These are phyloP conservation scores for Pyrenochaeta sp. DNA, from an alignment of 2,329 filamentous ascomycete species.

Conservation along the genomic window DNA sequence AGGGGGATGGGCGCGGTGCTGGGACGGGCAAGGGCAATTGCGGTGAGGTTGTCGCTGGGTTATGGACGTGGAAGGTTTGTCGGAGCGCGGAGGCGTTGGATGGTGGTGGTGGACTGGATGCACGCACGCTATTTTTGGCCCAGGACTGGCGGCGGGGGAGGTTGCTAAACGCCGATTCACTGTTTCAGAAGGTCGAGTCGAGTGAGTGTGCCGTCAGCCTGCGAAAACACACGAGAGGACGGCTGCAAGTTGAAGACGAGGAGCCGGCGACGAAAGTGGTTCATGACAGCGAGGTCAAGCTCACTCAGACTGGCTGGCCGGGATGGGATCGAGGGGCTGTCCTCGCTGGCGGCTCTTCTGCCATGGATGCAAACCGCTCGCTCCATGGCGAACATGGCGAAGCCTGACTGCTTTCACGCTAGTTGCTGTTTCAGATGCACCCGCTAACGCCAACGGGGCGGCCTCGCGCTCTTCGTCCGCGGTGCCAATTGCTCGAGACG, in stretches of 20 bases:
- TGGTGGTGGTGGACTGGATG: conserved; percentile 20
- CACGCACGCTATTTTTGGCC: conserved; percentile 41
- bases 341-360: conserved; percentile 23
- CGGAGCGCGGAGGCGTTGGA: conserved; percentile 22
- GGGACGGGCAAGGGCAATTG: conserved; percentile 15
- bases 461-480: not conserved
- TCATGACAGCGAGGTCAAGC: conserved; percentile 11
- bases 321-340: conserved; percentile 20
- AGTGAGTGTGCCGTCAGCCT: conserved; percentile 18
- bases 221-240: conserved; percentile 5
- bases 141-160: conserved; percentile 24
- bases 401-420: conserved; percentile 28
- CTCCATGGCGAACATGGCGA: conserved; percentile 10
- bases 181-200: conserved; percentile 36
- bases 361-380: conserved; percentile 18
- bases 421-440: conserved; percentile 25
- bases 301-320: conserved; percentile 7
- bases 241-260: not conserved
- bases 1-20: conserved; percentile 9
- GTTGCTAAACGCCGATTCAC: conserved; percentile 34
- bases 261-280: conserved; percentile 1
- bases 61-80: conserved; percentile 10
- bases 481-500: not conserved
- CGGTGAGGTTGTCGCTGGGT: conserved; percentile 9
- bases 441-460: conserved; percentile 10